Evolutionary conservation across 371 early-diverging fungal genomes (phyloP).

Genomic region (Actinomortierella ambigua): DNA sequence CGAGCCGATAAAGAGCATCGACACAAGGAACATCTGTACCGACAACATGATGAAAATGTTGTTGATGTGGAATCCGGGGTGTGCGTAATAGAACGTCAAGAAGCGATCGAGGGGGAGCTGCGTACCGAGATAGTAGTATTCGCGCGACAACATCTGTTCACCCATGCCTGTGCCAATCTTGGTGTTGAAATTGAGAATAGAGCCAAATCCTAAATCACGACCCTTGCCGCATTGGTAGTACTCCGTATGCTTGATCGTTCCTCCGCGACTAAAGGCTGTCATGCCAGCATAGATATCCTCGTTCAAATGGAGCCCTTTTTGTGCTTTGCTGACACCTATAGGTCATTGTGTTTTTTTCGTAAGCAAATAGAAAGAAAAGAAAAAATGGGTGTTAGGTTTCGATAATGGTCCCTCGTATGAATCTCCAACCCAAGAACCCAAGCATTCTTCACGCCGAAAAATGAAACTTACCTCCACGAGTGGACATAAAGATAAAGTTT

Average conservation of each 20-base stretch:
- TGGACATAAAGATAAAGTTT: constrained; percentile 88
- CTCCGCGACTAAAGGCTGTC: constrained; percentile 86
- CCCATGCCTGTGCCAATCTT: constrained; percentile 95
- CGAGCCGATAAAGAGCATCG: constrained; percentile 74
- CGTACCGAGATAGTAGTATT: constrained; percentile 89
- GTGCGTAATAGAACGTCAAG: constrained; percentile 89
- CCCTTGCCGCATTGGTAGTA: constrained; percentile 95
- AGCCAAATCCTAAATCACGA: constrained; percentile 90
- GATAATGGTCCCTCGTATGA: too few species aligned
- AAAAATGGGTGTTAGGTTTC: neutral
- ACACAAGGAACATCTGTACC: constrained; percentile 84
- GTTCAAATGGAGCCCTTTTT: constrained; percentile 90
- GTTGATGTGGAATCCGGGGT: constrained; percentile 92
- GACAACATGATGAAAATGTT: constrained; percentile 90
- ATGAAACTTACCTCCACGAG: constrained; percentile 69
- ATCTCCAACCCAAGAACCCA: too few species aligned
- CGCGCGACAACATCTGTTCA: constrained; percentile 91
- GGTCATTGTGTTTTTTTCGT: too few species aligned
- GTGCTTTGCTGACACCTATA: constrained; percentile 83
- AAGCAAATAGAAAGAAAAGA: constrained; percentile 2
- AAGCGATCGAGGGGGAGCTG: constrained; percentile 85
- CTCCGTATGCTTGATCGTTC: constrained; percentile 90
- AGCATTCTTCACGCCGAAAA: too few species aligned
- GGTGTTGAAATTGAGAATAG: constrained; percentile 87
- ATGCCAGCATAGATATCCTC: constrained; percentile 95